Conservation (phyloP, 106 monocot species). For the Acanthochlamys bracteata region DNA sequence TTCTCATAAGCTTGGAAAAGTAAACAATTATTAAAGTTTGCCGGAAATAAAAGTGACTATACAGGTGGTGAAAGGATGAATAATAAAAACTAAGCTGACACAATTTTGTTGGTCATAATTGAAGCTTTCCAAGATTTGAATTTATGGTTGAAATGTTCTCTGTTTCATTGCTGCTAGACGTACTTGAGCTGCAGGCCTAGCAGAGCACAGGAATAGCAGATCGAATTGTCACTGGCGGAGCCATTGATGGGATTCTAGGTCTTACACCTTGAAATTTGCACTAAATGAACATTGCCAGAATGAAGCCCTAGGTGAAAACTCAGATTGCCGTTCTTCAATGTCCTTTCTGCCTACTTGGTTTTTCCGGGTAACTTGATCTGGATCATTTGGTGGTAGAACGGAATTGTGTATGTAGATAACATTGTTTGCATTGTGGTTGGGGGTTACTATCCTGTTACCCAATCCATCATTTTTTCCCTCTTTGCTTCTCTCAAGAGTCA, state of each 20-base stretch:
- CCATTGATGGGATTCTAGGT: constrained; percentile 11
- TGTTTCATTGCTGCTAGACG: constrained; percentile 1
- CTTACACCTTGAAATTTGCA: background rate
- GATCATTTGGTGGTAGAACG: background rate
- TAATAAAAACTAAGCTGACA: background rate
- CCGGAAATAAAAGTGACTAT: background rate
- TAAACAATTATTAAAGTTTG: background rate
- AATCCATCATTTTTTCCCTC: background rate
- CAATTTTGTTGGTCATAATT: constrained; percentile 11
- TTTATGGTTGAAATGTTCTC: background rate
- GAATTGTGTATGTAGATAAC: background rate
- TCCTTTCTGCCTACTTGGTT: background rate
- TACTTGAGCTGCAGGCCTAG: background rate
- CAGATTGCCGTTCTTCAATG: constrained; percentile 2
- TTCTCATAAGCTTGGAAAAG: background rate
- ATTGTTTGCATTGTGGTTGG: constrained; percentile 4
- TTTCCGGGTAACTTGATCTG: constrained; percentile 3
- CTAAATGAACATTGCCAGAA: constrained; percentile 1
- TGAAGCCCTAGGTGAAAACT: background rate
- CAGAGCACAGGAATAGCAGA: constrained; percentile 29
- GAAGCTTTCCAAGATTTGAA: constrained; percentile 7
- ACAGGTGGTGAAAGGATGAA: background rate
- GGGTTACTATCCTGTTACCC: background rate
- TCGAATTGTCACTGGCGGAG: constrained; percentile 39
- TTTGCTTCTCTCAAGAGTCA: background rate